Base-by-base conservation (phyloP, 2,329 filamentous ascomycete species). In the Phaeosphaeria sp. region DNA sequence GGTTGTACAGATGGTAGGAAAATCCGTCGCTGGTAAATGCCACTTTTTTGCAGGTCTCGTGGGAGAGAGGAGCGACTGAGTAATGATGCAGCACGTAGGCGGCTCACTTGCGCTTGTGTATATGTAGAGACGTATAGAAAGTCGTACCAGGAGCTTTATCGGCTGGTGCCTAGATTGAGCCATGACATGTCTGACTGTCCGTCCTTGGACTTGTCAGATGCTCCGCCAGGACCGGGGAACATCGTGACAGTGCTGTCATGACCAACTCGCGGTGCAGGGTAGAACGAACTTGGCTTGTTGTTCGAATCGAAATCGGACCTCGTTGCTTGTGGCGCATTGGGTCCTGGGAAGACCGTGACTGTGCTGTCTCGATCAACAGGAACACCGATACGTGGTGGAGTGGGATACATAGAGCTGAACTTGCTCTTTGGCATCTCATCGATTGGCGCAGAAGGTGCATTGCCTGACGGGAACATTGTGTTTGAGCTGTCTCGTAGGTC, bases 161-260 rank as follows among this genome's bases (percentile, higher is more conserved):
- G 69, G 42, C 66, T 70, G 46, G 69, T 84, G 47, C 87, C 88
- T 18, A 93, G 81, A 70, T 93, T 92, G 62, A 93, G 78, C 90
- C 90, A 93, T 77, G 89, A 91, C 89, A 93, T 91, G 74, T 93
- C 90, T 80, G 48, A 84, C 36, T 72, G 66, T 48, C 59, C 64
- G 27, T 69, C 63, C 52, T 68, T 69, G n/a, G 54, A 55, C 36
- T 64, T 58, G 20, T 58, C 52, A 50, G 60, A 59, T 15, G 63
- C 54, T 47, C 55, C 53, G 7, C 59, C 62, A 2, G 62, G 64
- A 55, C 58, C 64, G 41, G 58, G 9, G 76, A 78, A 43, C 56
- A 75, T 67, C 20, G 74, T 77, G 9, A 69, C 70, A 20, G 71
- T 82, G 63, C 88, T 90, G 39, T 88, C 85, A 0, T 89, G 88